Evolutionary conservation across 148 eudicot genomes (phyloP).

Genomic region (Rhododendron williamsianum): DNA sequence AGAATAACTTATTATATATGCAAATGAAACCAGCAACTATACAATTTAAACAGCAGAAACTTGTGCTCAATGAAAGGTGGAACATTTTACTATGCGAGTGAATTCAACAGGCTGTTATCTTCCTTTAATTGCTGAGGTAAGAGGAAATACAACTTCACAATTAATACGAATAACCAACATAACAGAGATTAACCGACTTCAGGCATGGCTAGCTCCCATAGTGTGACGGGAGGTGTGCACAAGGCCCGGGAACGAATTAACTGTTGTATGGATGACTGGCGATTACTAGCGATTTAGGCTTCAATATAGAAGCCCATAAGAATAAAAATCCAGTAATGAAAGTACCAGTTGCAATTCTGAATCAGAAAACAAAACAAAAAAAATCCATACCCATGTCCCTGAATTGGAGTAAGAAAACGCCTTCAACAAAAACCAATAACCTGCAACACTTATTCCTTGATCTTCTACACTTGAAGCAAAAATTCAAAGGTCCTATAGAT

Average conservation of each 20-base stretch:
- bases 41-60: neutral
- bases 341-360: neutral
- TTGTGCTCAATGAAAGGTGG: neutral
- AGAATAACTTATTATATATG: neutral
- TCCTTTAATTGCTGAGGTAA: neutral
- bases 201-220: neutral
- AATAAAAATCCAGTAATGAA: neutral
- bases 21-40: neutral
- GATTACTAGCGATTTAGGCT: neutral
- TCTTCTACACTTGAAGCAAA: neutral
- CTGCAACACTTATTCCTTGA: neutral
- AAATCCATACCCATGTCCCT: slow-evolving; percentile 18
- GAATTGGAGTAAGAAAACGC: neutral
- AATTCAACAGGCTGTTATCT: neutral
- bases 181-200: neutral
- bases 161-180: neutral
- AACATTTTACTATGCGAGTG: neutral
- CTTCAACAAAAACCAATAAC: neutral
- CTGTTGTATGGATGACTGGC: too few relatives aligned
- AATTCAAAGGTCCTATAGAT: slow-evolving; percentile 5
- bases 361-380: neutral
- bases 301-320: neutral
- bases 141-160: neutral
- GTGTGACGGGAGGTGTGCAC: neutral
- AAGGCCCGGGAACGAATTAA: too few relatives aligned